A percentile compares a stretch with the other conserved stretches of the same genome.
Evolutionary conservation across 441 rosid species (phyloP).

Genomic region (Kokia cookei): DNA sequence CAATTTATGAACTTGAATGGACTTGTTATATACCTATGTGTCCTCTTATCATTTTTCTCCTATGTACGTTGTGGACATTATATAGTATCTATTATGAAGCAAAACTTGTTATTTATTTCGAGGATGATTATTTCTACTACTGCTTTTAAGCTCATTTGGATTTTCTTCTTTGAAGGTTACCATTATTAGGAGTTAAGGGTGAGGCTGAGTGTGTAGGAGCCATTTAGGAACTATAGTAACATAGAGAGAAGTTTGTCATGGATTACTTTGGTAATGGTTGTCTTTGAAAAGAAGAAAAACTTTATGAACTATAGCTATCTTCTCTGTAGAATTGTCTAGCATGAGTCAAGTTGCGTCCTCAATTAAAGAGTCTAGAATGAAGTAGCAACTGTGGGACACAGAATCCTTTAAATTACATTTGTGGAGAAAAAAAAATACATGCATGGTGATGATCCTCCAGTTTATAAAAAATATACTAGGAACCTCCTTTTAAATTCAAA

Average conservation of each 20-base stretch:
- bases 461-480: neutral
- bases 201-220: neutral
- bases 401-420: neutral
- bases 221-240: neutral
- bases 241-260: neutral
- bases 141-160: neutral
- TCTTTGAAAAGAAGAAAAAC: neutral
- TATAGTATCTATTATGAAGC: neutral
- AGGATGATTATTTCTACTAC: neutral
- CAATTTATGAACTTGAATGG: neutral
- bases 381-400: neutral
- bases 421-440: neutral
- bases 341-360: neutral
- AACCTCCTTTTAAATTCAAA: neutral
- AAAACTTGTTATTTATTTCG: neutral
- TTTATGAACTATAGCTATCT: neutral
- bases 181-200: neutral
- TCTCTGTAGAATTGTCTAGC: neutral
- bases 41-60: neutral
- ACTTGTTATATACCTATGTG: too few relatives aligned
- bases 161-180: neutral
- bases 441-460: neutral
- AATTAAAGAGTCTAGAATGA: neutral
- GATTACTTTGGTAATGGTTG: neutral
- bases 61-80: neutral